Conservation (phyloP, 257 asterid species). For the Thymus mandschuricus region DNA sequence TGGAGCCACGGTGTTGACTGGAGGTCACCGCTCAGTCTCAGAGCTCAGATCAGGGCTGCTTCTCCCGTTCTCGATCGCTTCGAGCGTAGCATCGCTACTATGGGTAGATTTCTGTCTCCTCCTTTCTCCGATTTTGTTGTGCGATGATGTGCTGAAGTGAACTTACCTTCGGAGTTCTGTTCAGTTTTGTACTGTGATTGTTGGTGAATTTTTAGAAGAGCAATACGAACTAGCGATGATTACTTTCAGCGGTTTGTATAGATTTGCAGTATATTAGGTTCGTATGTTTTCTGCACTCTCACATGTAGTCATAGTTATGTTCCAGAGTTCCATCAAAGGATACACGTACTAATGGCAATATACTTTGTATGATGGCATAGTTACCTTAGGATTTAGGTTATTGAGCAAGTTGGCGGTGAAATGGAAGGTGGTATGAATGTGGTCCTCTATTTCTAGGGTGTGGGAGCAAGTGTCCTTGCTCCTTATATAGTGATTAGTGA, state of each 20-base stretch:
- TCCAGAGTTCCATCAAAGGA: background rate
- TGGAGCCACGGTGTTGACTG: conserved; percentile 57
- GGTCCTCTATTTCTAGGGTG: background rate
- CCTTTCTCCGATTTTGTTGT: background rate
- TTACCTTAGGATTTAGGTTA: background rate
- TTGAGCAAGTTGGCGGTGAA: background rate
- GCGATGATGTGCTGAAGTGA: background rate
- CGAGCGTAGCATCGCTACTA: conserved; percentile 56
- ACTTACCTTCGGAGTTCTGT: background rate
- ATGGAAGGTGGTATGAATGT: background rate
- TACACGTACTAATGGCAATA: too few relatives aligned
- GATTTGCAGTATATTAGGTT: background rate
- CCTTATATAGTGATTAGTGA: background rate
- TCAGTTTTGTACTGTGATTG: background rate
- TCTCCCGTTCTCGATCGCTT: conserved; percentile 55
- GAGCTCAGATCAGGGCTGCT: conserved; percentile 57
- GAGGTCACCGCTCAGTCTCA: conserved; percentile 49
- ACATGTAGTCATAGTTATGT: background rate
- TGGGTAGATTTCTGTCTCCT: conserved; percentile 48
- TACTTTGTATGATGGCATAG: background rate
- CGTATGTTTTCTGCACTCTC: background rate
- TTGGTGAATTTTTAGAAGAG: background rate
- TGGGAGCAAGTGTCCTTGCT: too few relatives aligned
- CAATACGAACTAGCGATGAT: background rate
- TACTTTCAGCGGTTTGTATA: background rate